Base-by-base conservation (phyloP, 345 rosid species). In the Litchi chinensis region DNA sequence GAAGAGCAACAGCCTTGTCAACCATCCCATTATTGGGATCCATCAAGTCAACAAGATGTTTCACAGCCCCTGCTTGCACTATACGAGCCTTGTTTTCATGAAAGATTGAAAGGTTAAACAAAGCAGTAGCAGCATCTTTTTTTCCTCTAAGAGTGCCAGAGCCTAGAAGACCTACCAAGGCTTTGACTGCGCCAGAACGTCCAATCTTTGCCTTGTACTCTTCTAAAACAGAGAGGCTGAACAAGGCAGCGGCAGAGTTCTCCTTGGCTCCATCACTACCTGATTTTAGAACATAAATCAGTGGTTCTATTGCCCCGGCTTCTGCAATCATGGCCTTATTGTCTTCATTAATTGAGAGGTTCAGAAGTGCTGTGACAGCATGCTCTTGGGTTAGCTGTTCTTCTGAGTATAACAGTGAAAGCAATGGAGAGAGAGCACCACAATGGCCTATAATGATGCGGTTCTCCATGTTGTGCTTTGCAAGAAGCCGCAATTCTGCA, bases 71-170 rank as follows among this genome's bases (percentile, higher is more conserved):
- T n/a, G 98, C 97, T 87, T 91, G 96, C 79, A 96, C 90, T 50
- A 94, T 93, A 18, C 98, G 95, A 79, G 90, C 93, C 84, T 93
- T 96, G 83, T 96, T 96, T 70, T 91, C 97, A n/a, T 96, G 97
- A 79, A 90, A 87, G 81, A 94, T 94, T 5, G 98, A 94, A 63
- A 96, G 89, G 84, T 89, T 94, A 80, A 92, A 96, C 92, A 96
- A 85, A 75, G 99, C 97, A 73, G 97, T 89, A 0, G 94, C 91
- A 9, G 99, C 97, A 69, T 96, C 99, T 81, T 96, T 96, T 89
- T 87, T 94, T 59, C 99, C 99, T 80, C 98, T 83, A 26, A 88
- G 80, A 22, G 95, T 96, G 78, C 98, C 99, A 3, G 89, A 88
- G 65, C 89, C 86, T 64, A 96, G 90, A 83, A 96, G 98, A 83